A percentile compares a stretch with the other conserved stretches of the same genome.
Evolutionary conservation across 1,284 basidiomycete species (phyloP).

Genomic region (Moesziomyces sp.): DNA sequence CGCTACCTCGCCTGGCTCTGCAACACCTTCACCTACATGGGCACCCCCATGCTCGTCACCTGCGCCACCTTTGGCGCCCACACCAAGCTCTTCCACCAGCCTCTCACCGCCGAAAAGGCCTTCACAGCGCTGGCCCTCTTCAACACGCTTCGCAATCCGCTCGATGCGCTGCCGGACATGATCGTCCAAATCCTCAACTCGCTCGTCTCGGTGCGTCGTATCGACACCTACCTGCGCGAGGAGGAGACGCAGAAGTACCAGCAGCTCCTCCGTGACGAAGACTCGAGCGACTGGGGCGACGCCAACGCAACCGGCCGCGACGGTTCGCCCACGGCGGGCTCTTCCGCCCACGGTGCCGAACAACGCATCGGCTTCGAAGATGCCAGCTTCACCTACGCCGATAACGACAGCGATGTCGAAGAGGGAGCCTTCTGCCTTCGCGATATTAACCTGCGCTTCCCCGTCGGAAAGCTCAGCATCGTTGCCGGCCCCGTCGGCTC

Average conservation of each 20-base stretch:
- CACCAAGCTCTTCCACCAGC: constrained; percentile 70
- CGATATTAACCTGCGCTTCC: constrained; percentile 74
- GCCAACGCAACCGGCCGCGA: constrained; percentile 39
- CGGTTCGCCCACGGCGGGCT: constrained; percentile 1
- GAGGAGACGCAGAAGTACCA: constrained; percentile 73
- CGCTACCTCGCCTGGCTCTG: constrained; percentile 69
- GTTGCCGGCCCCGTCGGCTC: constrained; percentile 74
- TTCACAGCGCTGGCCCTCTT: constrained; percentile 73
- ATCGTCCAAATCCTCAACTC: constrained; percentile 70
- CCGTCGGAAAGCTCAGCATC: constrained; percentile 73
- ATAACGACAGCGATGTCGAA: constrained; percentile 36
- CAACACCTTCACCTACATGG: constrained; percentile 69
- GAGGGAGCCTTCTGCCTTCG: constrained; percentile 69
- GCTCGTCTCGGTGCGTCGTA: constrained; percentile 66
- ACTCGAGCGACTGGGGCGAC: constrained; percentile 58
- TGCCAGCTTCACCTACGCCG: constrained; percentile 70
- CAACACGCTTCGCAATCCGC: constrained; percentile 62
- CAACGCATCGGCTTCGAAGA: constrained; percentile 70
- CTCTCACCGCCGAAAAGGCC: constrained; percentile 70
- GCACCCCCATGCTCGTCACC: constrained; percentile 76
- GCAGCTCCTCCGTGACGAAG: constrained; percentile 68
- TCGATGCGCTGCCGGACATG: constrained; percentile 66
- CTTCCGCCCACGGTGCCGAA: constrained; percentile 1
- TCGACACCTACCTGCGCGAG: constrained; percentile 71
- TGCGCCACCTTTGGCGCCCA: constrained; percentile 76